Conservation (phyloP, 176 grass and related monocot species). For the Oryza nivara region DNA sequence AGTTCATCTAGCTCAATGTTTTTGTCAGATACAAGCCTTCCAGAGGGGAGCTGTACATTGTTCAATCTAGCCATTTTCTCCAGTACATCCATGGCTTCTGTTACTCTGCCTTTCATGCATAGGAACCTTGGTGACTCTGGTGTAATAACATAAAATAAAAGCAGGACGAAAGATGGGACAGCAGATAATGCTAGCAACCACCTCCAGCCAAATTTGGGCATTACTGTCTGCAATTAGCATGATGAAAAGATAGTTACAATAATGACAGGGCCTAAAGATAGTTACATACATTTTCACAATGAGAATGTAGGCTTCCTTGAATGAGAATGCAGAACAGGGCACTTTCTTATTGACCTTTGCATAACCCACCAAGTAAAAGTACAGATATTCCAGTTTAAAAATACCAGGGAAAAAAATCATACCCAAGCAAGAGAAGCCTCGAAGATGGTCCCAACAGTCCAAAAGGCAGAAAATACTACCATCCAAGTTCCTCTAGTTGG, state of each 20-base stretch:
- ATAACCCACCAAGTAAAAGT: conserved; percentile 10
- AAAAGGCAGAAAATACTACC: conserved; percentile 90
- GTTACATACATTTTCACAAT: background rate
- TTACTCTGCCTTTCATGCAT: conserved; percentile 76
- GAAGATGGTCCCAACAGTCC: conserved; percentile 92
- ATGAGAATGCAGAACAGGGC: conserved; percentile 13
- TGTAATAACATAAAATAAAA: conserved; percentile 76
- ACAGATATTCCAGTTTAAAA: conserved; percentile 20
- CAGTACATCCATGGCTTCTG: conserved; percentile 63
- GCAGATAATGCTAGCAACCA: conserved; percentile 84
- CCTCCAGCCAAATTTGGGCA: conserved; percentile 94
- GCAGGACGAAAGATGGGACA: conserved; percentile 77
- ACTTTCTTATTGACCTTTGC: background rate
- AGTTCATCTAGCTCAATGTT: conserved; percentile 77
- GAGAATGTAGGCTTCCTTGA: background rate
- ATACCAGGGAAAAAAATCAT: conserved; percentile 21
- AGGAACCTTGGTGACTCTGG: conserved; percentile 95
- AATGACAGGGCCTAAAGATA: conserved; percentile 38
- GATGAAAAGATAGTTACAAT: conserved; percentile 44
- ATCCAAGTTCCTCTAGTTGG: conserved; percentile 94
- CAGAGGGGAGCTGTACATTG: conserved; percentile 59
- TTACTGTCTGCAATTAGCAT: conserved; percentile 63
- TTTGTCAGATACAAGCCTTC: conserved; percentile 69
- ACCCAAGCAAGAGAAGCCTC: conserved; percentile 99
- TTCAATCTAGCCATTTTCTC: conserved; percentile 82